A percentile compares a stretch with the other conserved stretches of the same genome.
Conservation (phyloP, 805 yeast species). For the Phaffomyces antillensis region DNA sequence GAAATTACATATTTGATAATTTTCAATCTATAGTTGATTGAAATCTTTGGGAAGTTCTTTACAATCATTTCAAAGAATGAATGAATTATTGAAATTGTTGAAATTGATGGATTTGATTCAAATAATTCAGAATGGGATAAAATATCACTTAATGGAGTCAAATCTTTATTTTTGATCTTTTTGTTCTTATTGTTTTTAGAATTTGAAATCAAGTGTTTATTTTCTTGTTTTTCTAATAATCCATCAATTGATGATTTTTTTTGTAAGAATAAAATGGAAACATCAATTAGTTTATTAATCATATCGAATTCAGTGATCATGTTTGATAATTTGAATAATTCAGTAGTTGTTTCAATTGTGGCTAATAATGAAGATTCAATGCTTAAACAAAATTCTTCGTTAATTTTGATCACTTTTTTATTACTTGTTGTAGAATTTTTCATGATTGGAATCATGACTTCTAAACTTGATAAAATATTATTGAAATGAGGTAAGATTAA, state of each 20-base stretch:
- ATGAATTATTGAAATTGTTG: constrained; percentile 26
- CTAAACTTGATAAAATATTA: constrained; percentile 46
- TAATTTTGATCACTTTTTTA: constrained; percentile 33
- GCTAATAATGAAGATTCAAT: constrained; percentile 27
- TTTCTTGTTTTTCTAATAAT: constrained; percentile 22
- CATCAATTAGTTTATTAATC: constrained; percentile 51
- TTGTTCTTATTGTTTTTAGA: constrained; percentile 26
- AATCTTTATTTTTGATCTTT: constrained; percentile 34
- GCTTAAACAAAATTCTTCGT: constrained; percentile 25
- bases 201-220: constrained; percentile 26
- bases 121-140: constrained; percentile 60
- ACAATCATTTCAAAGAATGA: constrained; percentile 44
- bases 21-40: constrained; percentile 56
- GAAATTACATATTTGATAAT: constrained; percentile 41
- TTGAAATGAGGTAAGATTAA: constrained; percentile 39
- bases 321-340: constrained; percentile 28
- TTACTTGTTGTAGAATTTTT: constrained; percentile 18
- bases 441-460: constrained; percentile 50
- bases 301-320: constrained; percentile 42
- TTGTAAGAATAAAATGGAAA: constrained; percentile 37
- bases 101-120: constrained; percentile 31
- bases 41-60: constrained; percentile 39
- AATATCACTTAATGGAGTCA: constrained; percentile 57
- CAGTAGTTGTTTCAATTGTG: constrained; percentile 25
- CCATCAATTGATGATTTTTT: constrained; percentile 26